Conservation (phyloP, 2,329 filamentous ascomycete species). For the Apiospora sp. region DNA sequence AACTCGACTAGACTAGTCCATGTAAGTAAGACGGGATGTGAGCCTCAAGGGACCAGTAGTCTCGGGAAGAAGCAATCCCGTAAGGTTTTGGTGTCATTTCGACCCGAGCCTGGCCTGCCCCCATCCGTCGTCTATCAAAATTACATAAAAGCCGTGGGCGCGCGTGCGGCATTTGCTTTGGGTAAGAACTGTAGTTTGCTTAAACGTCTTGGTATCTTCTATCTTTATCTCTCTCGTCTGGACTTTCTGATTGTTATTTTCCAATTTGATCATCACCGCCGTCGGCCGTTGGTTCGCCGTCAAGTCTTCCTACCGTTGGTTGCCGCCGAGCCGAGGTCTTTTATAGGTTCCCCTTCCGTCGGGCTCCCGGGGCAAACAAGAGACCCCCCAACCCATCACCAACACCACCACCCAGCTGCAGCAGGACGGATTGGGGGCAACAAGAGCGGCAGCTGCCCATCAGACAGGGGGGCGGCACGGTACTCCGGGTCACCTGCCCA, state of each 20-base stretch:
- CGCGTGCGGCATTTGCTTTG: background rate
- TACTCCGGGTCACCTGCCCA: background rate
- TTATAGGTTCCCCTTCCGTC: background rate
- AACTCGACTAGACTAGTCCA: background rate
- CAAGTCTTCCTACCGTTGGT: too few relatives aligned
- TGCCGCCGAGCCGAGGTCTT: background rate
- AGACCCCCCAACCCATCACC: background rate
- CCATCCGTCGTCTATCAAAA: background rate
- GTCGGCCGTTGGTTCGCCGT: background rate
- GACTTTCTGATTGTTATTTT: background rate
- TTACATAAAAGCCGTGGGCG: conserved; percentile 7
- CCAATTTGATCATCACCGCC: background rate
- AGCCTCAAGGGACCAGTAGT: conserved; percentile 8
- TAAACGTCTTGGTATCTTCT: background rate
- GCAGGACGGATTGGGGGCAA: conserved; percentile 7
- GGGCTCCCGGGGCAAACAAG: background rate
- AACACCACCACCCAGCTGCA: too few relatives aligned
- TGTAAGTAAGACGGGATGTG: conserved; percentile 16
- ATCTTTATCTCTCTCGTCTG: background rate
- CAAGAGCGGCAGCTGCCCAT: background rate
- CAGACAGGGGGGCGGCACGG: background rate
- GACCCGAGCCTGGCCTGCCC: background rate
- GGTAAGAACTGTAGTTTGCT: background rate
- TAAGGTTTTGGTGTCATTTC: background rate
- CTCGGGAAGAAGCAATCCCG: conserved; percentile 3